Evolutionary conservation across 306 rosid genomes (phyloP).

Genomic region (Corylus americana): DNA sequence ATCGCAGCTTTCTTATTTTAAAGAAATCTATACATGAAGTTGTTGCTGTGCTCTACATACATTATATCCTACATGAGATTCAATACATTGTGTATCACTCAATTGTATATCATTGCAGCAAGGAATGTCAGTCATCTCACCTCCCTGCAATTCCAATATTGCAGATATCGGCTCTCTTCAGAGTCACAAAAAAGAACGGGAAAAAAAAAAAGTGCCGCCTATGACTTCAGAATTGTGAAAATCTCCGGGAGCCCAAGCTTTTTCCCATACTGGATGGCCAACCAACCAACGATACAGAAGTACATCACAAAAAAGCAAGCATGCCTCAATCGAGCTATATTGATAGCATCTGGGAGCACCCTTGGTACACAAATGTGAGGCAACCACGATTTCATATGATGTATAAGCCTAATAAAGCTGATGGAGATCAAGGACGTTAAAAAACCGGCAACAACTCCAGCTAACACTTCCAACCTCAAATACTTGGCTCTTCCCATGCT

Average conservation of each 20-base stretch:
- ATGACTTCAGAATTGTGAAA: constrained; percentile 35
- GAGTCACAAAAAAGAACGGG: neutral
- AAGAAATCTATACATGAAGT: constrained; percentile 1
- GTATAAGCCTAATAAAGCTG: constrained; percentile 45
- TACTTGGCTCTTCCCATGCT: constrained; percentile 33
- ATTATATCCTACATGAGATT: neutral
- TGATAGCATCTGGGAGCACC: constrained; percentile 30
- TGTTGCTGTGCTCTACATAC: neutral
- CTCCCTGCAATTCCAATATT: constrained; percentile 24
- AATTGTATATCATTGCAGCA: constrained; percentile 5
- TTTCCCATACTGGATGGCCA: constrained; percentile 59
- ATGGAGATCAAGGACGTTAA: constrained; percentile 71
- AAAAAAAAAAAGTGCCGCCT: constrained; percentile 35
- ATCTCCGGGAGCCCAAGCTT: constrained; percentile 61
- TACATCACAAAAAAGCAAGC: constrained; percentile 62
- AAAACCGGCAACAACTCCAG: constrained; percentile 67
- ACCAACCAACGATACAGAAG: constrained; percentile 64
- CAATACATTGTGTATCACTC: neutral
- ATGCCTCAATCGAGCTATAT: constrained; percentile 38
- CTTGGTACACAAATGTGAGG: constrained; percentile 28
- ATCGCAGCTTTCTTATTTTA: neutral
- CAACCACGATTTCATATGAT: constrained; percentile 43
- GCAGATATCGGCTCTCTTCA: constrained; percentile 3
- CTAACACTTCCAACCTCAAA: constrained; percentile 75
- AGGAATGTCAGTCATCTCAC: constrained; percentile 15